Conservation (phyloP, 78 protist genomes). For the Dictyostelium firmibasis region DNA sequence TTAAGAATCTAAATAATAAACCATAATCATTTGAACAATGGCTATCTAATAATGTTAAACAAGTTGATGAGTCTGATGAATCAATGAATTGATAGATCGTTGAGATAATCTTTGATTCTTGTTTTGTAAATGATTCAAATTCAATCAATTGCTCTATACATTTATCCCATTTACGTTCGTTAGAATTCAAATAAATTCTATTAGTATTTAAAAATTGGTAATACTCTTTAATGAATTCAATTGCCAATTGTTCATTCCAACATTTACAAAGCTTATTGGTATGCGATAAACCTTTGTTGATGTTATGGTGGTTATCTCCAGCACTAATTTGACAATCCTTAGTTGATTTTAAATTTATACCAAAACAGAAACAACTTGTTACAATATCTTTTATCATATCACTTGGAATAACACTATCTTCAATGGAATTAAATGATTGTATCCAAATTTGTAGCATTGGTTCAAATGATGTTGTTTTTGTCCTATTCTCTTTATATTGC, state of each 20-base stretch:
- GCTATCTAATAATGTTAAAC: background rate
- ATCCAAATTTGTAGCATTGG: slow-evolving; percentile 48
- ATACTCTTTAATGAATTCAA: slow-evolving; percentile 26
- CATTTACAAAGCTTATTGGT: slow-evolving; percentile 40
- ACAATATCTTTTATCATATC: slow-evolving; percentile 49
- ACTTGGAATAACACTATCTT: slow-evolving; percentile 13
- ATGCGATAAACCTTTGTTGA: background rate
- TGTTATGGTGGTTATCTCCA: too few relatives aligned
- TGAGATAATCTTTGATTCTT: slow-evolving; percentile 15
- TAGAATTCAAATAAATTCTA: background rate
- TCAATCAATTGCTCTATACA: slow-evolving; percentile 51
- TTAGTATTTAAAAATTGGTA: slow-evolving; percentile 13
- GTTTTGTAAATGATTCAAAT: slow-evolving; percentile 35
- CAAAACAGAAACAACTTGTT: slow-evolving; percentile 60
- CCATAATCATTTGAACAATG: slow-evolving; percentile 19
- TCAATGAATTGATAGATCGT: slow-evolving; percentile 43
- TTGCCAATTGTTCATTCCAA: slow-evolving; percentile 48
- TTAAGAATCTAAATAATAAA: slow-evolving; percentile 45
- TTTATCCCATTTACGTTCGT: slow-evolving; percentile 37
- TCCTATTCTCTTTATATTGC: background rate
- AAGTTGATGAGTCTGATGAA: background rate
- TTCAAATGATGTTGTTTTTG: background rate
- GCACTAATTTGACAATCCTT: background rate
- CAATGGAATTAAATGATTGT: background rate
- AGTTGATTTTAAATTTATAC: background rate